These are phyloP conservation scores for Hemisphaericaspora nanyangensis DNA, from an alignment of 805 yeast species.

Conservation along the genomic window DNA sequence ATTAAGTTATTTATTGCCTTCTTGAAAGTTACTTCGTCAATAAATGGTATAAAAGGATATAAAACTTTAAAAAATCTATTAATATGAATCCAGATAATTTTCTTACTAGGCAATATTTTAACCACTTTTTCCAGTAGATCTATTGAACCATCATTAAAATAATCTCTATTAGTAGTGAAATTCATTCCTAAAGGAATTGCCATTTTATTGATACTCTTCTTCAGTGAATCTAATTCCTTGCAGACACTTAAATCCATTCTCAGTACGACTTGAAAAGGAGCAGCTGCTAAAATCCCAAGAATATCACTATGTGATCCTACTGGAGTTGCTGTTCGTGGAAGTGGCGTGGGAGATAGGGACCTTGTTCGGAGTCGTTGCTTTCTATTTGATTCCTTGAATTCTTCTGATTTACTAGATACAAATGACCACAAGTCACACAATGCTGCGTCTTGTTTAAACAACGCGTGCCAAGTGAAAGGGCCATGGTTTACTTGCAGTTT, in stretches of 20 bases:
- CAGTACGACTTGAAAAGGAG: slow-evolving; percentile 5
- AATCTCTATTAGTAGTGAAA: slow-evolving; percentile 24
- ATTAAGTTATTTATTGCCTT: slow-evolving; percentile 26
- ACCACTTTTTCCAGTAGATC: slow-evolving; percentile 34
- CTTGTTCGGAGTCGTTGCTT: neutral
- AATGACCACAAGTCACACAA: slow-evolving; percentile 9
- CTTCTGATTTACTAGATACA: slow-evolving; percentile 5
- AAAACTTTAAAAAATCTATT: slow-evolving; percentile 39
- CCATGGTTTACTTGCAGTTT: slow-evolving; percentile 44
- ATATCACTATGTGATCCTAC: slow-evolving; percentile 9
- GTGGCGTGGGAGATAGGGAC: neutral
- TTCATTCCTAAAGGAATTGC: slow-evolving; percentile 32
- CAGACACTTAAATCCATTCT: slow-evolving; percentile 1
- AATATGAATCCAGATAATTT: slow-evolving; percentile 36
- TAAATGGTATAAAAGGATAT: slow-evolving; percentile 45
- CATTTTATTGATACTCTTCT: slow-evolving; percentile 20
- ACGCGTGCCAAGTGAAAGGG: slow-evolving; percentile 47
- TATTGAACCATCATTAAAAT: slow-evolving; percentile 23
- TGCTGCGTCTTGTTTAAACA: slow-evolving; percentile 43
- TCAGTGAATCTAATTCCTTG: slow-evolving; percentile 4
- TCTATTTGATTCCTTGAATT: neutral
- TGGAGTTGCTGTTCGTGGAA: neutral
- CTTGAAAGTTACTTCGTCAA: slow-evolving; percentile 36
- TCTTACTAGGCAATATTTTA: slow-evolving; percentile 33
- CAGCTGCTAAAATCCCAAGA: slow-evolving; percentile 10